Evolutionary conservation across 768 basidiomycete species (phyloP), one percentile per base, ranked within the genome.

Genomic region (Daedaleopsis sinensis): DNA sequence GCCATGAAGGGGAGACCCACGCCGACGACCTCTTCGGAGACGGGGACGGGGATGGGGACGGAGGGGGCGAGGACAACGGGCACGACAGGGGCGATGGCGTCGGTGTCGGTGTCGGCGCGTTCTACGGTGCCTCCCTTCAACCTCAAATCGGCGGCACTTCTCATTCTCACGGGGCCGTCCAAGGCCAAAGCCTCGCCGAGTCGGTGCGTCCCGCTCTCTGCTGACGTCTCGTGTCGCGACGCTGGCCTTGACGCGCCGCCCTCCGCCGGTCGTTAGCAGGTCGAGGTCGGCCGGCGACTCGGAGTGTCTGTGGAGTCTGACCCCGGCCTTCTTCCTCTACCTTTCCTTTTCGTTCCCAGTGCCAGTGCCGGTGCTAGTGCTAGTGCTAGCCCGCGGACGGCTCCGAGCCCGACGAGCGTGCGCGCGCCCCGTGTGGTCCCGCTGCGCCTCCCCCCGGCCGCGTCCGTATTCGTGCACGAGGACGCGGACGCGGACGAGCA

Each of bases 401-500:
- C 7, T 32, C 53, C 21, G 7, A 37, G 42, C 12, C 42, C 36
- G n/a, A 15, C 47, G 5, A 15, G 38, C 24, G 24, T 21, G 21
- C 38, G 7, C 5, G 59, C 55, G 21, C 60, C 55, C 7, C 60
- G 55, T 12, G 9, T 61, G 43, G 51, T 9, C 2, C 49, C 51
- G 9, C 23, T 57, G 15, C 35, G 55, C 21, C 56, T 62, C 1
- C 61, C 61, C 4, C 50, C 54, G 42, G 42, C 24, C 19, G 36
- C 54, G 42, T 32, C 24, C 19, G 36, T 57, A 35, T 35, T 27
- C 18, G 21, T n/a, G 23, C 48, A 58, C 23, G 57, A 43, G 1
- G 37, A 42, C 1, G 52, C 39, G 39, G 53, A 18, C 37, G 52
- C 37, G 13, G 54, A 56, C 11, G 42, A 51, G 13, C 37, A 49